Evolutionary conservation across 2,329 filamentous ascomycete genomes (phyloP).

Genomic region (Trichoderma sp.): DNA sequence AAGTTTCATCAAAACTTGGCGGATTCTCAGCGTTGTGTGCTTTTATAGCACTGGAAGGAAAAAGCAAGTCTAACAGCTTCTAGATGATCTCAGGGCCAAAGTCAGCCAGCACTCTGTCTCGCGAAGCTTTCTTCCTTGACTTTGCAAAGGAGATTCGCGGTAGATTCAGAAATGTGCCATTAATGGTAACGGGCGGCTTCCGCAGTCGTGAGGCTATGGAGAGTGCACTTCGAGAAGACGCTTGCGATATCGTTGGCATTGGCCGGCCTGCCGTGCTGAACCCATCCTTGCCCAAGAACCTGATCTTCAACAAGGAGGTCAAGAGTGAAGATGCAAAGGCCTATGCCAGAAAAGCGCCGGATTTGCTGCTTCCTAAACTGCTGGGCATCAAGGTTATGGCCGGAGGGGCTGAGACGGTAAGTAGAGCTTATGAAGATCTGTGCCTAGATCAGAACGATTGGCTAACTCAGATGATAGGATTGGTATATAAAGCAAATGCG

Average conservation of each 20-base stretch:
- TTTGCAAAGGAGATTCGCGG: conserved; percentile 56
- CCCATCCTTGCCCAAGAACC: conserved; percentile 42
- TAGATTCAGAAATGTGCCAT: conserved; percentile 48
- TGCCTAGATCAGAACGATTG: background rate
- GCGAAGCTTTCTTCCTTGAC: conserved; percentile 71
- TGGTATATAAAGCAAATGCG: conserved; percentile 15
- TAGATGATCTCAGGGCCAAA: conserved; percentile 42
- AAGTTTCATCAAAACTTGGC: conserved; percentile 1
- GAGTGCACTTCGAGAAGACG: conserved; percentile 42
- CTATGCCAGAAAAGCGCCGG: conserved; percentile 36
- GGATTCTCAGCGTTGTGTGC: background rate
- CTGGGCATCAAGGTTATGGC: conserved; percentile 32
- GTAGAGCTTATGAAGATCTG: background rate
- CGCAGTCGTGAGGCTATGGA: conserved; percentile 52
- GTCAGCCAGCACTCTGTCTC: conserved; percentile 47
- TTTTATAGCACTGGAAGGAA: no score
- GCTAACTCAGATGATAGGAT: background rate
- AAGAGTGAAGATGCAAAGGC: conserved; percentile 42
- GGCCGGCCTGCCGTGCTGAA: conserved; percentile 46
- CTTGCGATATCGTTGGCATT: conserved; percentile 49
- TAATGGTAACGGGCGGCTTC: conserved; percentile 68
- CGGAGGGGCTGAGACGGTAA: conserved; percentile 31
- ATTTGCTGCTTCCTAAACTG: conserved; percentile 34
- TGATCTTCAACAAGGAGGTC: conserved; percentile 43
- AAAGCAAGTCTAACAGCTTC: background rate